Evolutionary conservation across 768 basidiomycete genomes (phyloP).

Genomic region (Pulveroboletus frians): DNA sequence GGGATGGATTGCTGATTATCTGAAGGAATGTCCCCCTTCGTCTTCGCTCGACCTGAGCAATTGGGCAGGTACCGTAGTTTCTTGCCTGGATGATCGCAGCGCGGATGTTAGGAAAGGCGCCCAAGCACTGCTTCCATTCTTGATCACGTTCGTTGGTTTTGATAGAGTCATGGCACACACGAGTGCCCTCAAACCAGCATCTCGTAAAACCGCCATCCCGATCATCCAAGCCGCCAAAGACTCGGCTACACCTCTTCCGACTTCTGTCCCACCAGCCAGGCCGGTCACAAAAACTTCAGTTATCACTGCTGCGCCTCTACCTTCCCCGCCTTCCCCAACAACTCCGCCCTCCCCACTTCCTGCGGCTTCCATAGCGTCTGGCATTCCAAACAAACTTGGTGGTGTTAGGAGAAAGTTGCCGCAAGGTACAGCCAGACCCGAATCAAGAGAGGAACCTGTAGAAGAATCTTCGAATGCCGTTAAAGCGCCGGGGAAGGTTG

Average conservation of each 20-base stretch:
- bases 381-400: conserved; percentile 40
- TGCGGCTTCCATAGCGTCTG: conserved; percentile 28
- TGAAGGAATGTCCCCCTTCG: conserved; percentile 57
- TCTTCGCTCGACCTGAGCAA: conserved; percentile 60
- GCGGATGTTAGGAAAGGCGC: conserved; percentile 91
- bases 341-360: conserved; percentile 46
- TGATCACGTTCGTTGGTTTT: conserved; percentile 74
- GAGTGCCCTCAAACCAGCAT: conserved; percentile 85
- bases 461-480: conserved; percentile 32
- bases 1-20: conserved; percentile 76
- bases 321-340: conserved; percentile 27
- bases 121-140: conserved; percentile 68
- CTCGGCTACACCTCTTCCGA: conserved; percentile 31
- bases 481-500: conserved; percentile 34
- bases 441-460: conserved; percentile 36
- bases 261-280: conserved; percentile 28
- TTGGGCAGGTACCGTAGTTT: conserved; percentile 61
- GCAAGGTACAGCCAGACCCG: conserved; percentile 47
- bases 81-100: conserved; percentile 85
- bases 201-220: conserved; percentile 75
- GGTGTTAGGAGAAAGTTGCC: conserved; percentile 74
- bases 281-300: conserved; percentile 23
- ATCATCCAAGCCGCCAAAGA: conserved; percentile 81
- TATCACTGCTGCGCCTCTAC: conserved; percentile 20
- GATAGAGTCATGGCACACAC: conserved; percentile 86